These are phyloP conservation scores for Xerocomus nothofagi DNA, from an alignment of 1,284 basidiomycete species.

Conservation along the genomic window DNA sequence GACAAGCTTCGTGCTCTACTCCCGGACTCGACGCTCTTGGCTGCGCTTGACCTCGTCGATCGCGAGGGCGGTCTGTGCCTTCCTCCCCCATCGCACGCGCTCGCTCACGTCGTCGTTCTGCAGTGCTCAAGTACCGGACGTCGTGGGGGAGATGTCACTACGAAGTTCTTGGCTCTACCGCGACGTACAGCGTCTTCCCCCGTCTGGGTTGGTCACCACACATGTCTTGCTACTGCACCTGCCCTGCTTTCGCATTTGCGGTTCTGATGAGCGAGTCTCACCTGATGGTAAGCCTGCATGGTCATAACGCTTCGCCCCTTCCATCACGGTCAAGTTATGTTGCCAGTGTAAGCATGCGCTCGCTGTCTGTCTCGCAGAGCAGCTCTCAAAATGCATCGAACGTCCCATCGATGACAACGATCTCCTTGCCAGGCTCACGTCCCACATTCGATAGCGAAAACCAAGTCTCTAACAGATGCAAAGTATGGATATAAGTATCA, in stretches of 20 bases:
- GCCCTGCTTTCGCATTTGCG: conserved; percentile 66
- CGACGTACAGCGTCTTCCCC: conserved; percentile 61
- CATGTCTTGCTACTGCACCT: conserved; percentile 63
- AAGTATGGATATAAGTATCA: conserved; percentile 14
- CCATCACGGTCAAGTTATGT: conserved; percentile 1
- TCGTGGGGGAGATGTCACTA: conserved; percentile 59
- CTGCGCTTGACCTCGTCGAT: conserved; percentile 73
- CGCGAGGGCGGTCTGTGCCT: conserved; percentile 51
- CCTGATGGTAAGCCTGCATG: conserved; percentile 53
- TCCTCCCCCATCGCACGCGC: neutral
- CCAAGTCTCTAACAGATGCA: conserved; percentile 1
- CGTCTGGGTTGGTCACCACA: conserved; percentile 41
- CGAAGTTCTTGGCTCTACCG: conserved; percentile 64
- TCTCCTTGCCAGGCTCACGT: conserved; percentile 39
- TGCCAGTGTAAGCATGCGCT: conserved; percentile 74
- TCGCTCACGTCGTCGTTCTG: neutral
- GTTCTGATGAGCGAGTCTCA: conserved; percentile 59
- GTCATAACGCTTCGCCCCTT: neutral
- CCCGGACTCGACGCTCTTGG: conserved; percentile 59
- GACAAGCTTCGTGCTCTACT: conserved; percentile 56
- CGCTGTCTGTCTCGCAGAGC: conserved; percentile 59
- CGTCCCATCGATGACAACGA: conserved; percentile 48
- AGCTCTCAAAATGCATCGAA: conserved; percentile 51
- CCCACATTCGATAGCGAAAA: conserved; percentile 14
- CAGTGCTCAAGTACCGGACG: conserved; percentile 64